Evolutionary conservation across 2,329 filamentous ascomycete species (phyloP).

Genomic region (Cladobotryum protrusum): DNA sequence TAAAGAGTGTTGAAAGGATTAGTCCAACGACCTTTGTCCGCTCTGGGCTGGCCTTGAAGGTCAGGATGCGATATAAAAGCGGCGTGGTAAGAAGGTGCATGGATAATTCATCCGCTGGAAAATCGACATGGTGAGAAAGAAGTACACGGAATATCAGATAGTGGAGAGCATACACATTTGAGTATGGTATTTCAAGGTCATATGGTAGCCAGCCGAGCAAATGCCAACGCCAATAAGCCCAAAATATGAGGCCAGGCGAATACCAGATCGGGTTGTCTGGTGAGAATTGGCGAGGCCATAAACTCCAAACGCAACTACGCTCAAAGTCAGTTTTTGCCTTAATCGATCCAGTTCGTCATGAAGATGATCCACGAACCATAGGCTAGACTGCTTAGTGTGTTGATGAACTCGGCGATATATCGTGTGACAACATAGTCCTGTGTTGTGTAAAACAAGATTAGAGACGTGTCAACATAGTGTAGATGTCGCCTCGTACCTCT

Average conservation of each 20-base stretch:
- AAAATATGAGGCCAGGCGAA: constrained; percentile 29
- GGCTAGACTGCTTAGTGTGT: constrained; percentile 35
- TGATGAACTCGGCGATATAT: constrained; percentile 39
- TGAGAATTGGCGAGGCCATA: constrained; percentile 27
- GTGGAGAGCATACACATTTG: constrained; percentile 25
- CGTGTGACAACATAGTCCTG: constrained; percentile 36
- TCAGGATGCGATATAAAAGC: constrained; percentile 34
- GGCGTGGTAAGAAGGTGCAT: constrained; percentile 39
- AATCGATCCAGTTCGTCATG: background rate
- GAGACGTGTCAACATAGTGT: background rate
- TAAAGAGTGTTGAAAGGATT: constrained; percentile 18
- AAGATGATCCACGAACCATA: constrained; percentile 21
- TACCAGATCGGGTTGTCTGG: constrained; percentile 15
- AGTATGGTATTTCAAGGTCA: constrained; percentile 30
- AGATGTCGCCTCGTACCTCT: constrained; percentile 17
- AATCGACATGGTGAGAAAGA: background rate
- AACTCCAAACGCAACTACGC: constrained; percentile 30
- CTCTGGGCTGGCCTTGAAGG: constrained; percentile 23
- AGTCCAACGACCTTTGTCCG: constrained; percentile 19
- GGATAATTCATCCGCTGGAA: constrained; percentile 32
- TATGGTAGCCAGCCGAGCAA: constrained; percentile 28
- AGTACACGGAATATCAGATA: background rate
- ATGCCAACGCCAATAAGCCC: constrained; percentile 32
- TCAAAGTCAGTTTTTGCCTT: constrained; percentile 4
- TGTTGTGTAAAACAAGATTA: background rate